Evolutionary conservation across 441 rosid species (phyloP).

Genomic region (Theobroma grandiflorum): DNA sequence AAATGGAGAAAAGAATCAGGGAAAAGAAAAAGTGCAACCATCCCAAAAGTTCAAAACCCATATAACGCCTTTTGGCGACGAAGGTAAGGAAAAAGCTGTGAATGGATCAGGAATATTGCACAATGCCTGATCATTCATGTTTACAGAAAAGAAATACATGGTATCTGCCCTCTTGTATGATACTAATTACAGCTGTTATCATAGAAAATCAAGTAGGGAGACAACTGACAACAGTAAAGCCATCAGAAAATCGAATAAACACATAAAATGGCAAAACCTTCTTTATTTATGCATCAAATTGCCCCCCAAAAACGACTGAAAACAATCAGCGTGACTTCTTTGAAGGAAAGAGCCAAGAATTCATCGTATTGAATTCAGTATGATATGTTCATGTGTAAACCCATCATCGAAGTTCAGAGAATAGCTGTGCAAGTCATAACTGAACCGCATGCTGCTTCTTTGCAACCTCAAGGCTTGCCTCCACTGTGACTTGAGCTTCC

Average conservation of each 20-base stretch:
- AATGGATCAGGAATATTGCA: background rate
- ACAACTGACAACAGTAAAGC: background rate
- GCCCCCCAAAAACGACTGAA: constrained; percentile 12
- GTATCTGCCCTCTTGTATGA: too few species aligned
- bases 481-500: constrained; percentile 59
- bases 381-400: constrained; percentile 28
- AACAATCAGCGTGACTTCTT: constrained; percentile 13
- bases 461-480: constrained; percentile 41
- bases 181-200: background rate
- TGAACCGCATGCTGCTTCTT: constrained; percentile 48
- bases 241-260: constrained; percentile 1
- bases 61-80: background rate
- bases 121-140: background rate
- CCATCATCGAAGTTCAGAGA: constrained; percentile 72
- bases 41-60: background rate
- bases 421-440: constrained; percentile 70
- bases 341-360: background rate
- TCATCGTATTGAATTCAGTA: constrained; percentile 11
- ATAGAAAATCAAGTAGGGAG: background rate
- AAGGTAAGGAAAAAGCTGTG: background rate
- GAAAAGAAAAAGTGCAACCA: background rate
- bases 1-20: background rate
- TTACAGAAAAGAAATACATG: background rate
- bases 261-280: constrained; percentile 13
- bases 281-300: constrained; percentile 19